Evolutionary conservation across 2,329 filamentous ascomycete genomes (phyloP), one percentile per base, ranked within the genome.

Genomic region (Fusarium graminum): DNA sequence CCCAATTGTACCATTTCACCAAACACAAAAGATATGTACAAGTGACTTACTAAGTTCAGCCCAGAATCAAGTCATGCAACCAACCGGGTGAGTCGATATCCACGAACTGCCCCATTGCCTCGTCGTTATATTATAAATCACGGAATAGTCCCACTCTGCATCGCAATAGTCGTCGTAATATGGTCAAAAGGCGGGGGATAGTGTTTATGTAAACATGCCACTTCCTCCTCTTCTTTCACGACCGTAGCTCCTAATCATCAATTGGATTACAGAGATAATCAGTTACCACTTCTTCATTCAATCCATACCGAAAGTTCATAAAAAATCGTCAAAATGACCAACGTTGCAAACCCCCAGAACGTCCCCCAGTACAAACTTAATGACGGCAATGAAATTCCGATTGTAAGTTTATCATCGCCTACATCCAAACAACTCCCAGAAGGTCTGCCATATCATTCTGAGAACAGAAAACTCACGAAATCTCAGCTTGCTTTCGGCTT

Each of bases 371-470:
- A 93, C 53, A 91, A 90, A 79, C 82, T 94, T 56, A 92, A 91
- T 69, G 90, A 94, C 80, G 91, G 90, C 63, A 86, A 87, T 62
- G 84, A 87, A 58, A 91, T 94, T 52, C 91, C 91, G 12, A 84
- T 91, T 82, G 88, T 90, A 78, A 63, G 81, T 47, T 39, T 39
- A 32, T 32, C 39, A 30, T 36, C 46, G 16, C n/a, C 7, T 41
- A 16, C 42, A 25, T 17, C 16, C 22, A 40, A 26, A 43, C 11
- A 19, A 28, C 17, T 10, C 11, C 34, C 10, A 47, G 11, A 28
- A 26, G 12, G 29, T 10, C 13, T 16, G 11, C 7, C 28, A 29
- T 34, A 49, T 25, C 32, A 26, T 28, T 25, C 7, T 39, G n/a
- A 17, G 7, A 12, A 43, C 34, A 51, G 13, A 12, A 41, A 34